Base-by-base conservation (phyloP, 306 rosid species). In the Sindora glabra region DNA sequence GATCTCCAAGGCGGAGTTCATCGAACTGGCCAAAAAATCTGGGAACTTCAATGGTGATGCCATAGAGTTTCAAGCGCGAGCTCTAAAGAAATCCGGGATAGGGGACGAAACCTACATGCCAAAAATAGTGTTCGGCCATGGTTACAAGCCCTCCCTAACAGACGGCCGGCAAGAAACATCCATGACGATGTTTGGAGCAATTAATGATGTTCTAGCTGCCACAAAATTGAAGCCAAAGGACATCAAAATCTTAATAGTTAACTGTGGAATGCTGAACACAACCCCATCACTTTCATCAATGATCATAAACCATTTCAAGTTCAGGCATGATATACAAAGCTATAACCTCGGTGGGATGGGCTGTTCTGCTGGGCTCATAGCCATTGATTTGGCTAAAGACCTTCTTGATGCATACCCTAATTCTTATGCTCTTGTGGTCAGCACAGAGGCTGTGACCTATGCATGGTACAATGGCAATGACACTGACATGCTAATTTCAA, bases 331-430 rank as follows among this genome's bases (percentile, higher is more conserved):
- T 48, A 80, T 87, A 5, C 83, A 81, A 1, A 86, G 87, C 59
- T 86, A 75, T 33, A 86, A 81, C 73, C 78, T 86, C 0, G 87
- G 90, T 8, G 95, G 87, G 16, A 83, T 83, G 86, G 90, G 90
- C 5, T 86, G 95, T 48, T 70, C 84, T n/a, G 95, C 95, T 2
- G 95, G 95, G 19, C 54, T 83, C 52, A 71, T 75, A 12, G 90
- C 90, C 49, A 54, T 86, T 37, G 95, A 83, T 66, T 74, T 86
- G 3, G 90, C 83, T 5, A 83, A 49, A 54, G 95, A 86, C 72
- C 83, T 86, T 40, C 59, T 86, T 1, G 81, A 66, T 62, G 86
- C 78, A 0, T 74, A 83, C 62, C 83, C 81, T 0, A 71, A 69
- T 2, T 16, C 71, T 13, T 83, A 78, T 67, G 90, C 90, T 29